Evolutionary conservation across 352 stramenopile genomes (phyloP).

Genomic region (Phytophthora fragariaefolia): DNA sequence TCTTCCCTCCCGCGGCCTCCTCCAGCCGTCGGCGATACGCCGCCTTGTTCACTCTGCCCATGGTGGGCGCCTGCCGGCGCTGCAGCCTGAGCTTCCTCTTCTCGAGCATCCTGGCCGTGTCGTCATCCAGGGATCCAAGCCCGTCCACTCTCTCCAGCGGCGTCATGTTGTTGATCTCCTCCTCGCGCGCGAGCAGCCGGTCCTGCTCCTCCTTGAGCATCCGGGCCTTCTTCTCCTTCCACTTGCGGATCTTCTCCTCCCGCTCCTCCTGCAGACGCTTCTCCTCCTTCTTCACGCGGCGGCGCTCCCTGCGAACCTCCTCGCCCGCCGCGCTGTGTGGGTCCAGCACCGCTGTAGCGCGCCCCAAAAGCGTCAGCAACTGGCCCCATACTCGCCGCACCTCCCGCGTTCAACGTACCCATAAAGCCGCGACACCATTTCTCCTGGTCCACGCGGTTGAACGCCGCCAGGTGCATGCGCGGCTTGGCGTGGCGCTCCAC

Average conservation of each 20-base stretch:
- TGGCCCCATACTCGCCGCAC: not conserved
- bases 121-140: constrained; percentile 74
- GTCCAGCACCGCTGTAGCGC: constrained; percentile 67
- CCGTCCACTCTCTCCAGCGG: constrained; percentile 71
- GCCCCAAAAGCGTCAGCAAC: not conserved
- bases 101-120: constrained; percentile 74
- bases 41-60: constrained; percentile 75
- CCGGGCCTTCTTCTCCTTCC: constrained; percentile 67
- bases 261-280: constrained; percentile 60
- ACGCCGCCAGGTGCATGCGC: constrained; percentile 72
- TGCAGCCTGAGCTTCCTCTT: constrained; percentile 80
- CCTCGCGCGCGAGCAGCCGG: constrained; percentile 57
- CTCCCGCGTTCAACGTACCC: constrained; percentile 33
- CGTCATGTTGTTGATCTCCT: constrained; percentile 82
- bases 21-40: constrained; percentile 79
- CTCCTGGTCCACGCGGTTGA: constrained; percentile 84
- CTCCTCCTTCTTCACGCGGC: constrained; percentile 65
- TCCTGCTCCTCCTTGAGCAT: constrained; percentile 65
- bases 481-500: constrained; percentile 59
- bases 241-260: constrained; percentile 73
- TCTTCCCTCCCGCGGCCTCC: constrained; percentile 76
- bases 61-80: constrained; percentile 69
- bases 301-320: constrained; percentile 64
- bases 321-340: constrained; percentile 61
- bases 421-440: constrained; percentile 83